A percentile compares a stretch with the other conserved stretches of the same genome.
Conservation (phyloP, 2,329 filamentous ascomycete genomes). For the Paradendryphiella salina region DNA sequence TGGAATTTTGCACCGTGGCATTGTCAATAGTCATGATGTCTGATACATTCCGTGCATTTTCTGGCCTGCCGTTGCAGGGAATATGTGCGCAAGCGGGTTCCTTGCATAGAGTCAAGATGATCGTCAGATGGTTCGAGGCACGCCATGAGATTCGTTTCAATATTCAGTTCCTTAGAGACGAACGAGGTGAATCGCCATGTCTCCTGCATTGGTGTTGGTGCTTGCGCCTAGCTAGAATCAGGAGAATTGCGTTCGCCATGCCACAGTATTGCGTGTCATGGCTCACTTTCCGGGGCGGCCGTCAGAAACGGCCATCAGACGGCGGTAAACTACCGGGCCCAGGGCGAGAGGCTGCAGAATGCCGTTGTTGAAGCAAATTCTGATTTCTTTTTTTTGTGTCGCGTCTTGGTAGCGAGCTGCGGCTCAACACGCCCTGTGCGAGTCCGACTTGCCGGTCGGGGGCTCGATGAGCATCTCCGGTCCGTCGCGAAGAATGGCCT, state of each 20-base stretch:
- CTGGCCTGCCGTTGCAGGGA: conserved; percentile 5
- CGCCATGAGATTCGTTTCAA: neutral
- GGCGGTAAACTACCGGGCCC: neutral
- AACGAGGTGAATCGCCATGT: neutral
- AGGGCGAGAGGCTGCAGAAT: neutral
- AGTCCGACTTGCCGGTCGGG: conserved; percentile 13
- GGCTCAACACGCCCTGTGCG: conserved; percentile 12
- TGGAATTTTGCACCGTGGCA: neutral
- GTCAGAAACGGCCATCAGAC: conserved; percentile 3
- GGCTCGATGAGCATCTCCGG: conserved; percentile 18
- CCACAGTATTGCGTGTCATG: neutral
- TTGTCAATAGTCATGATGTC: conserved; percentile 15
- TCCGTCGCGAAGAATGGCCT: conserved; percentile 10
- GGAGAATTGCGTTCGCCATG: neutral
- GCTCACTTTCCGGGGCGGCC: conserved; percentile 2
- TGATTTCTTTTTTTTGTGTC: conserved; percentile 10
- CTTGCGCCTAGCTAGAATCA: neutral
- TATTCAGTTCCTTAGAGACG: neutral
- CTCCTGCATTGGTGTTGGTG: neutral
- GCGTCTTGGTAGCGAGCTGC: conserved; percentile 6
- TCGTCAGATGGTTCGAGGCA: conserved; percentile 1
- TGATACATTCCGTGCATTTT: conserved; percentile 2
- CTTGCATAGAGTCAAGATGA: conserved; percentile 10
- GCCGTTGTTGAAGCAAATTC: neutral
- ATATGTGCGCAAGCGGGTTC: conserved; percentile 4